Base-by-base conservation (phyloP, 805 yeast species). In the Monosporozyma aerobia region DNA sequence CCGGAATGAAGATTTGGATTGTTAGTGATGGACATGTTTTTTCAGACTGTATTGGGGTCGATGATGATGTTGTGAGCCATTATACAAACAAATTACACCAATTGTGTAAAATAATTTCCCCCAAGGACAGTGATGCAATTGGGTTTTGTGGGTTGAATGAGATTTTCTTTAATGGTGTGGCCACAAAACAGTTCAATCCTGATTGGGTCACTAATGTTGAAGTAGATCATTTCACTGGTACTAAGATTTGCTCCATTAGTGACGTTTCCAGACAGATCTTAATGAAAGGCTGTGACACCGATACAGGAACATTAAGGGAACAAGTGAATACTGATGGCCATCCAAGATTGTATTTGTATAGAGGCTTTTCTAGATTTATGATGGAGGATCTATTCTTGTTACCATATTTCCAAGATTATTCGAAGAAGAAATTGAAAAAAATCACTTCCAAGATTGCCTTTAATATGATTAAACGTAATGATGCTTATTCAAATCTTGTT, bases 21-120 rank as follows among this genome's bases (percentile, higher is more conserved):
- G 83, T 81, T 32, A 77, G 82, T 61, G 85, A 81, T 58, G 85
- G 85, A 0, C 85, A 81, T 59, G 85, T 81, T 14, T 81, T 81
- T 62, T 77, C 82, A 52, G 85, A 81, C 61, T 80, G 85, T 60
- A 73, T 81, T 61, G 83, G 82, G 37, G 84, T 80, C 35, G 81
- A 78, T 61, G 85, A 80, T 60, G 71, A 70, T 41, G 71, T 72
- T 50, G 84, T 81, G 40, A 77, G 77, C 57, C 57, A 51, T 10
- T 81, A 79, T 57, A 77, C 81, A 1, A 59, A 56, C 4, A 69
- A 72, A 32, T 70, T 81, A 53, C 74, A 73, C 55, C 61, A 62
- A n/a, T 60, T 80, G 10, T 78, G 78, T 57, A 49, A 60, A n/a
- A 58, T 54, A 5, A 56, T 76, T 33, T 65, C 69, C 48, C 73